Evolutionary conservation across 352 stramenopile genomes (phyloP).

Genomic region (Phytophthora litchii): DNA sequence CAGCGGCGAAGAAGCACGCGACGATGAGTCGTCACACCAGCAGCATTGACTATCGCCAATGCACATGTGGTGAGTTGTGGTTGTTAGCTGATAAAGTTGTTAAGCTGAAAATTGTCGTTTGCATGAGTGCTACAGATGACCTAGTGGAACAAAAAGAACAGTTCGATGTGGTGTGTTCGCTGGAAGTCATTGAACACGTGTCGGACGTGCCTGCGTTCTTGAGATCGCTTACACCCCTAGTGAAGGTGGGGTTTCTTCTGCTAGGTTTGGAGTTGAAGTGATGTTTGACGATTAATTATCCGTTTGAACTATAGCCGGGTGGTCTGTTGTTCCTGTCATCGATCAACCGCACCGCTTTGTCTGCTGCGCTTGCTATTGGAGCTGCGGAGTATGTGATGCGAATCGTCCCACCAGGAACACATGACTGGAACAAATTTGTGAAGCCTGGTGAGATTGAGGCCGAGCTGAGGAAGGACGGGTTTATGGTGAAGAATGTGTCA

Average conservation of each 20-base stretch:
- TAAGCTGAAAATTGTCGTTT: conserved; percentile 15
- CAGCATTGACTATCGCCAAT: conserved; percentile 82
- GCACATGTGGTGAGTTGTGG: conserved; percentile 62
- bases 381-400: conserved; percentile 79
- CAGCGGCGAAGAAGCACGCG: conserved; percentile 70
- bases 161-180: conserved; percentile 86
- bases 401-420: conserved; percentile 78
- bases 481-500: conserved; percentile 71
- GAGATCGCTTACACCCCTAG: conserved; percentile 72
- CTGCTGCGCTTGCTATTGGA: conserved; percentile 69
- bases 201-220: conserved; percentile 73
- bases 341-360: conserved; percentile 82
- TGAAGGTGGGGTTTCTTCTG: conserved; percentile 57
- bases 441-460: conserved; percentile 65
- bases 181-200: conserved; percentile 89
- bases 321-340: conserved; percentile 85
- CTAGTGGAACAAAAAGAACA: conserved; percentile 68
- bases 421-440: conserved; percentile 89
- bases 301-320: conserved; percentile 48
- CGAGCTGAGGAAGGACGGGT: conserved; percentile 61
- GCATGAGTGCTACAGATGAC: conserved; percentile 49
- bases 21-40: conserved; percentile 52
- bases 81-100: not conserved
- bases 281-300: not conserved
- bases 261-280: not conserved